phyloP scores from a whole-genome alignment of 345 rosid species.

The Atalantia buxifolia region DNA sequence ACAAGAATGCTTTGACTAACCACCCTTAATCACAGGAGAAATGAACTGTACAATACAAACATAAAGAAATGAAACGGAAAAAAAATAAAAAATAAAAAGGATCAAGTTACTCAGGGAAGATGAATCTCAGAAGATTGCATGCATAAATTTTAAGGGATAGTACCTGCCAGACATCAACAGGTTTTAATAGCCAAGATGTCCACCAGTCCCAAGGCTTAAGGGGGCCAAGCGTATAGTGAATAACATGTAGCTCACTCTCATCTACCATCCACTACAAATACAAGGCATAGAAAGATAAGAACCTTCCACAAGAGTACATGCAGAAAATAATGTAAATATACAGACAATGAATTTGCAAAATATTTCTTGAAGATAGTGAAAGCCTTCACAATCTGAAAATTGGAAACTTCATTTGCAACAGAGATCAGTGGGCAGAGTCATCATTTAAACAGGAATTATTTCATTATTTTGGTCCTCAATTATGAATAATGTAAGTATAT shows the following conservation, averaged over 20 bases:
- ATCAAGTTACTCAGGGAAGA: background rate
- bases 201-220: slow-evolving; percentile 99
- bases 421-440: background rate
- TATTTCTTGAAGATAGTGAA: background rate
- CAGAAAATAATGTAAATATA: background rate
- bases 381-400: background rate
- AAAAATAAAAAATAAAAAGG: background rate
- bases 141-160: background rate
- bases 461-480: background rate
- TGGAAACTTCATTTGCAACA: background rate
- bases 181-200: slow-evolving; percentile 95
- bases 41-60: background rate
- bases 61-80: background rate
- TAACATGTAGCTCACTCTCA: slow-evolving; percentile 79
- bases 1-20: background rate
- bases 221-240: slow-evolving; percentile 94
- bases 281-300: slow-evolving; percentile 17
- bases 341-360: background rate
- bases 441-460: background rate
- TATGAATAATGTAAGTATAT: background rate
- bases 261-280: slow-evolving; percentile 94
- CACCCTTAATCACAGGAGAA: background rate
- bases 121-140: background rate
- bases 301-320: background rate
- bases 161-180: slow-evolving; percentile 98